Percentiles rank a stretch among this genome's conserved stretches.
These are phyloP conservation scores for Crithidia brevicula DNA, from an alignment of 208 protist species.

Conservation along the genomic window DNA sequence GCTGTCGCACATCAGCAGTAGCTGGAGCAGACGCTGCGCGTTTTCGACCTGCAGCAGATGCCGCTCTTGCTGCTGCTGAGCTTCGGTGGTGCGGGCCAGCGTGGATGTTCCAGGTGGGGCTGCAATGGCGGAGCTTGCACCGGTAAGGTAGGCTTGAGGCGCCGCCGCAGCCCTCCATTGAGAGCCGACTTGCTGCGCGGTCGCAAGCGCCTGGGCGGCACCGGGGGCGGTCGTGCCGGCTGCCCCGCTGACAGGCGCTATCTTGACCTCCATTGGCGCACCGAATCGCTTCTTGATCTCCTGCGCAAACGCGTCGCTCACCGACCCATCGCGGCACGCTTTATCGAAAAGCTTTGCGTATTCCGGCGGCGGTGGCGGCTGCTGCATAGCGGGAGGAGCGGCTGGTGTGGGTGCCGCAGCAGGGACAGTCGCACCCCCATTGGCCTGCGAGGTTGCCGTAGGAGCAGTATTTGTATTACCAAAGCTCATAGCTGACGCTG, in stretches of 20 bases:
- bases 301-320: slow-evolving; percentile 34
- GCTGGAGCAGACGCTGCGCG: slow-evolving; percentile 33
- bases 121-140: neutral
- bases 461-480: neutral
- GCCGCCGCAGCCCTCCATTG: slow-evolving; percentile 8
- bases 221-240: neutral
- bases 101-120: slow-evolving; percentile 17
- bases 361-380: slow-evolving; percentile 7
- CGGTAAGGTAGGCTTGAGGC: slow-evolving; percentile 6
- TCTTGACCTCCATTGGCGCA: slow-evolving; percentile 38
- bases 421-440: neutral
- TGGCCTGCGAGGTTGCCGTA: neutral
- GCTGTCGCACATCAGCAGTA: slow-evolving; percentile 57
- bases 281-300: slow-evolving; percentile 57
- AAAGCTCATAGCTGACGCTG: neutral
- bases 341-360: slow-evolving; percentile 29
- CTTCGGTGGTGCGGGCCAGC: slow-evolving; percentile 16
- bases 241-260: neutral
- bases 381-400: neutral
- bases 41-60: slow-evolving; percentile 23
- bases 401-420: neutral
- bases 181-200: slow-evolving; percentile 4
- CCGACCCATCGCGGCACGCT: slow-evolving; percentile 32
- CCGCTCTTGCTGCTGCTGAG: slow-evolving; percentile 31
- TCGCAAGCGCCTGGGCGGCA: neutral